Evolutionary conservation across 2,329 filamentous ascomycete species (phyloP).

Genomic region (Penicillium sp.): DNA sequence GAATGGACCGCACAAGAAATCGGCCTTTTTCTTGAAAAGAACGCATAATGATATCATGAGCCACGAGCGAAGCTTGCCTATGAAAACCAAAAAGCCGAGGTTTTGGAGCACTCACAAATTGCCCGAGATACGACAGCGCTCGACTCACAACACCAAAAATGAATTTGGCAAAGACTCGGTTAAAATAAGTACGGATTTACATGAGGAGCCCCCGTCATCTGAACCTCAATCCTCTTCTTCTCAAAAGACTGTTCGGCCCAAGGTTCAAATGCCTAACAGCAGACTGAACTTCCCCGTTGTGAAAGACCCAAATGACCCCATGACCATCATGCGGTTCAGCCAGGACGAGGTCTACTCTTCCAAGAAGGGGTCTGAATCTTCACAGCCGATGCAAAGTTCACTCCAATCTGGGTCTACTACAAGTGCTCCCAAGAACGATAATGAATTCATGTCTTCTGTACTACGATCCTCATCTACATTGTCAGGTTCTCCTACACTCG

Average conservation of each 20-base stretch:
- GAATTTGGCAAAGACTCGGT: conserved; percentile 3
- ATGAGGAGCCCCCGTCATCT: conserved; percentile 12
- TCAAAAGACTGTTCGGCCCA: conserved; percentile 24
- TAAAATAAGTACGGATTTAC: conserved; percentile 6
- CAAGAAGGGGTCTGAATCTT: conserved; percentile 35
- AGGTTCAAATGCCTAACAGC: conserved; percentile 33
- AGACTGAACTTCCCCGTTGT: conserved; percentile 65
- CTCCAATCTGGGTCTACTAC: conserved; percentile 5
- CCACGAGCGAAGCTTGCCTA: neutral
- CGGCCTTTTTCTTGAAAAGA: conserved; percentile 4
- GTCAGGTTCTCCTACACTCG: conserved; percentile 4
- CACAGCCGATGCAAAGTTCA: conserved; percentile 10
- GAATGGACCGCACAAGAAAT: neutral
- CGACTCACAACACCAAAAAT: neutral
- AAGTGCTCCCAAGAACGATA: conserved; percentile 5
- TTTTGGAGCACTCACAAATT: conserved; percentile 9
- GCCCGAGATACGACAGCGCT: neutral
- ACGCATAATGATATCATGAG: neutral
- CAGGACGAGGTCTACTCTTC: conserved; percentile 55
- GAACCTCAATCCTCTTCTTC: conserved; percentile 23
- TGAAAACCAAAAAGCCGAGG: conserved; percentile 15
- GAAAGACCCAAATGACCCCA: conserved; percentile 65
- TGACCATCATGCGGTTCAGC: conserved; percentile 59
- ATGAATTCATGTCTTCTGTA: conserved; percentile 13
- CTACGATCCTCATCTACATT: conserved; percentile 19